Conservation (phyloP, 2,329 filamentous ascomycete genomes). For the Penicillium hordei region DNA sequence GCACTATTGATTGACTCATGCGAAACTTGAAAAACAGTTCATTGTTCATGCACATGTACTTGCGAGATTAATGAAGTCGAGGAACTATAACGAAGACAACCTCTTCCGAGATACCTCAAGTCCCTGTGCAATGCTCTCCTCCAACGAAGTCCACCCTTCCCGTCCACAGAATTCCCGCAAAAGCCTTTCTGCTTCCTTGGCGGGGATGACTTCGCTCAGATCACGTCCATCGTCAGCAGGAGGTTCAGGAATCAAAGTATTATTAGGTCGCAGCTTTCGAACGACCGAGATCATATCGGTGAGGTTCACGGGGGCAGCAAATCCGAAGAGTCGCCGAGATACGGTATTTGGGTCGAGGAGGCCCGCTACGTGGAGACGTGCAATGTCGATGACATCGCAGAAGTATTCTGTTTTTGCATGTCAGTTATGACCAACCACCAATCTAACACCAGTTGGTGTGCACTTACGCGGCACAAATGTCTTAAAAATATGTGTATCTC, state of each 20-base stretch:
- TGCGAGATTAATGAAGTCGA: too few species aligned
- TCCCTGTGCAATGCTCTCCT: slow-evolving; percentile 20
- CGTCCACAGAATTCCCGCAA: slow-evolving; percentile 30
- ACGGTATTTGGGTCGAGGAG: slow-evolving; percentile 7
- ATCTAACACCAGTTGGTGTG: background rate
- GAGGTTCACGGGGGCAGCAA: slow-evolving; percentile 4
- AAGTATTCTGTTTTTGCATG: slow-evolving; percentile 4
- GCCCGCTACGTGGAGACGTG: slow-evolving; percentile 4
- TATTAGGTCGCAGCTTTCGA: slow-evolving; percentile 40
- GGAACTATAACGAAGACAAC: background rate
- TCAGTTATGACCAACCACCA: background rate
- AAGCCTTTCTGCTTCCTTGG: slow-evolving; percentile 29
- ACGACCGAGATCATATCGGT: slow-evolving; percentile 21
- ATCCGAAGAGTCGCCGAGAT: slow-evolving; percentile 10
- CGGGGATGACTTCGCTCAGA: slow-evolving; percentile 24
- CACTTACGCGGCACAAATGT: slow-evolving; percentile 1
- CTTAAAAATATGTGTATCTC: slow-evolving; percentile 3
- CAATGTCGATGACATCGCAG: slow-evolving; percentile 34
- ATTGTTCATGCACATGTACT: background rate
- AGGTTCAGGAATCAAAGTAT: slow-evolving; percentile 36
- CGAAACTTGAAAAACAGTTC: too few species aligned
- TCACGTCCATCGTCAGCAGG: slow-evolving; percentile 25
- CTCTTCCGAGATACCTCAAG: background rate
- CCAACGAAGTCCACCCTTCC: slow-evolving; percentile 31
- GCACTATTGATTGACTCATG: background rate